phyloP scores from a whole-genome alignment of 140 eudicot species.

The Erigeron philadelphicus region DNA sequence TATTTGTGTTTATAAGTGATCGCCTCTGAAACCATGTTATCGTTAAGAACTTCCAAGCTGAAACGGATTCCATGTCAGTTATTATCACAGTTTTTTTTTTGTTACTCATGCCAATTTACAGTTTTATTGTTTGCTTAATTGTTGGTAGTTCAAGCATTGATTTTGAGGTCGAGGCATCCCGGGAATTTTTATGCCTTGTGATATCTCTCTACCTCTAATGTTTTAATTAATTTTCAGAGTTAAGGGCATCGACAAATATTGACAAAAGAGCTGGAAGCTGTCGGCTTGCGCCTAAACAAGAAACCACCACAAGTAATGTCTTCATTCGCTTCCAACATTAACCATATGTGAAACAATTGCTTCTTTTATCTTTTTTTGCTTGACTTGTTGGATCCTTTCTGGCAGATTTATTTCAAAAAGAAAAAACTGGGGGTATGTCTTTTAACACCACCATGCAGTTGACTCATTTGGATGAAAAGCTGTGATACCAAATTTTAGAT shows the following conservation, averaged over 20 bases:
- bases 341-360: not conserved
- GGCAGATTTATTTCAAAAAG: slow-evolving; percentile 89
- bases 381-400: slow-evolving; percentile 23
- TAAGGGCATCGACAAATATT: slow-evolving; percentile 97
- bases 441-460: slow-evolving; percentile 80
- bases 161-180: not conserved
- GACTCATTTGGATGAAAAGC: slow-evolving; percentile 94
- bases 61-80: no score
- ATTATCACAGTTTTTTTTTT: not conserved
- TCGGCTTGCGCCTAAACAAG: slow-evolving; percentile 91
- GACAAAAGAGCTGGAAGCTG: slow-evolving; percentile 97
- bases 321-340: not conserved
- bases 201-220: slow-evolving; percentile 10
- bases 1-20: not conserved
- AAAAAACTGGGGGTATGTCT: slow-evolving; percentile 96
- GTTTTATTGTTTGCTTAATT: not conserved
- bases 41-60: no score
- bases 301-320: slow-evolving; percentile 86
- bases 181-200: not conserved
- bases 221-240: slow-evolving; percentile 43
- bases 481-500: slow-evolving; percentile 93
- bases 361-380: not conserved
- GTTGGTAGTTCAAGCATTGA: not conserved
- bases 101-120: not conserved
- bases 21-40: no score